phyloP scores from a whole-genome alignment of 176 grass and related monocot genomes.

The Carex cristatella region DNA sequence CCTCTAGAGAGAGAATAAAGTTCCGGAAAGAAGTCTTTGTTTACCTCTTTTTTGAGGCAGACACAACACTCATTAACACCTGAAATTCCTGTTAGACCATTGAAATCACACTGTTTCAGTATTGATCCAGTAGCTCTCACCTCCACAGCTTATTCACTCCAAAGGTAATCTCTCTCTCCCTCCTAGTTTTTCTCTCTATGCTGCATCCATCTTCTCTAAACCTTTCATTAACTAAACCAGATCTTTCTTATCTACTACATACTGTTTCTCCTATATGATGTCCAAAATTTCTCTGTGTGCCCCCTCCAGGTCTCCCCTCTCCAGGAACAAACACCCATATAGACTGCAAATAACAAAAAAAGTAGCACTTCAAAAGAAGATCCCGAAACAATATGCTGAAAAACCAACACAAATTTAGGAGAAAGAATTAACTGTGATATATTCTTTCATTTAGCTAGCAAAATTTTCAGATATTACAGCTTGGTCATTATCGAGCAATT shows the following conservation, averaged over 20 bases:
- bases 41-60: conserved; percentile 14
- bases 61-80: conserved; percentile 8
- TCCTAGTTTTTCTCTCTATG: not conserved
- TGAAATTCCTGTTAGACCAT: conserved; percentile 25
- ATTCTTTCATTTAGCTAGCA: not conserved
- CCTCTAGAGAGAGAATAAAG: not conserved
- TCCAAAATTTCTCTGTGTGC: not conserved
- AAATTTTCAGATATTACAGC: not conserved
- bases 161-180: not conserved
- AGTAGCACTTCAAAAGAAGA: not conserved
- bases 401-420: not conserved
- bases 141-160: conserved; percentile 12
- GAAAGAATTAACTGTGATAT: not conserved
- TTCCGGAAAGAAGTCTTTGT: not conserved
- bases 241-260: not conserved
- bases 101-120: conserved; percentile 3
- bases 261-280: not conserved
- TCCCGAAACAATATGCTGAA: not conserved
- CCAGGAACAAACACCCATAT: not conserved
- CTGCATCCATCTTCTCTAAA: not conserved
- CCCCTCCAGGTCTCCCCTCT: not conserved
- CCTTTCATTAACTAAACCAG: not conserved
- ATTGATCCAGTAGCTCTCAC: not conserved
- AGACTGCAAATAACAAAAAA: not conserved
- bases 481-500: not conserved